phyloP scores from a whole-genome alignment of 1,284 basidiomycete species.

The Rhizopogon parksii region DNA sequence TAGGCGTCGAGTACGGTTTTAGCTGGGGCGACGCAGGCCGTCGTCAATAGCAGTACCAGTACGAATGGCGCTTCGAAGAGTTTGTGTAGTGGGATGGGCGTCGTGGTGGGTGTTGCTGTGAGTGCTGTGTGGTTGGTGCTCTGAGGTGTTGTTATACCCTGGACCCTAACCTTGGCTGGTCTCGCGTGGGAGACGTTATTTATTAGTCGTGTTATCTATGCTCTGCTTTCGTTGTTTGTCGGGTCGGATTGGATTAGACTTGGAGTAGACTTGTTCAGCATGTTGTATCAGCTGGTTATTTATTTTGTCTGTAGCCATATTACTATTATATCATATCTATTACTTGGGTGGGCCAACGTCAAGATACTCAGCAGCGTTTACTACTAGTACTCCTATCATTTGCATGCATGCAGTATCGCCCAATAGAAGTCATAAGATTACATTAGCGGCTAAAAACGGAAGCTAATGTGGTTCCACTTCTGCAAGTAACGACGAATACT shows the following conservation, averaged over 20 bases:
- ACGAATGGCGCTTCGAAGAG: conserved; percentile 13
- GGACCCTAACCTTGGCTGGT: background rate
- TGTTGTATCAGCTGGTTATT: background rate
- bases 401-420: no score
- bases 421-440: no score
- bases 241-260: no score
- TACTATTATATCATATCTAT: background rate
- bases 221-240: background rate
- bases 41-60: background rate
- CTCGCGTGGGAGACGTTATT: background rate
- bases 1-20: background rate
- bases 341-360: no score
- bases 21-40: background rate
- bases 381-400: no score
- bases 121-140: background rate
- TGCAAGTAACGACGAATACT: no score
- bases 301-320: background rate
- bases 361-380: no score
- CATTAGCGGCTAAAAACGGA: no score
- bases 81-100: conserved; percentile 1
- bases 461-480: no score
- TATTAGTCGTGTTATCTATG: background rate
- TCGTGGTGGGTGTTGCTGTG: conserved; percentile 4
- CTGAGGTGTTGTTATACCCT: background rate
- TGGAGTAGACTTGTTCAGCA: background rate